These are phyloP conservation scores for Aquanectria penicillioides DNA, from an alignment of 2,329 filamentous ascomycete genomes.

Conservation along the genomic window DNA sequence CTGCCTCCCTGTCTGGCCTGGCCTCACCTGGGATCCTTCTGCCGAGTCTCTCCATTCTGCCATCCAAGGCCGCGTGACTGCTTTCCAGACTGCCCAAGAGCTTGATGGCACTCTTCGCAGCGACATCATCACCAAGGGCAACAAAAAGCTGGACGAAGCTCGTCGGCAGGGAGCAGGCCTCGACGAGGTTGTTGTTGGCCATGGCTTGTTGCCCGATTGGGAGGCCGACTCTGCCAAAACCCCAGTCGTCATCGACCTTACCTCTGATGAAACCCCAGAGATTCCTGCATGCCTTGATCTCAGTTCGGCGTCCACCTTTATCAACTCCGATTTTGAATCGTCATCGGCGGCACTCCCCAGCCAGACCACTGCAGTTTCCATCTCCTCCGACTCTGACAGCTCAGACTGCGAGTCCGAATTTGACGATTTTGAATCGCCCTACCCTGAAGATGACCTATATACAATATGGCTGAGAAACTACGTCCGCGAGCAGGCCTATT, in stretches of 20 bases:
- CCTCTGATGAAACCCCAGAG: too few relatives aligned
- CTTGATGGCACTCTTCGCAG: conserved; percentile 31
- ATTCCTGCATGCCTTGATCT: too few relatives aligned
- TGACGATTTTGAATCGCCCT: not conserved
- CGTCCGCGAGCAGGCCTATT: conserved; percentile 29
- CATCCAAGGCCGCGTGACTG: conserved; percentile 39
- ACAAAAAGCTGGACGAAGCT: conserved; percentile 40
- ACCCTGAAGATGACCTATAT: too few relatives aligned
- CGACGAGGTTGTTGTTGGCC: conserved; percentile 36
- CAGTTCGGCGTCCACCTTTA: too few relatives aligned
- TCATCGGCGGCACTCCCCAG: too few relatives aligned
- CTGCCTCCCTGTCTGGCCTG: conserved; percentile 44
- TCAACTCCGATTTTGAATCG: too few relatives aligned
- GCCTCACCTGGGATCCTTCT: conserved; percentile 37
- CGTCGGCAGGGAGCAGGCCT: conserved; percentile 31
- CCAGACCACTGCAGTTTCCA: too few relatives aligned
- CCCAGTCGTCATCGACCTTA: not conserved
- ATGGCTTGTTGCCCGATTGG: conserved; percentile 45
- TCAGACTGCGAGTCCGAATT: conserved; percentile 8
- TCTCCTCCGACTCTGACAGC: not conserved
- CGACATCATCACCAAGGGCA: conserved; percentile 41
- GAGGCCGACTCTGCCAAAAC: not conserved
- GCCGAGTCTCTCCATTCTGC: conserved; percentile 35
- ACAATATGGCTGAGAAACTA: conserved; percentile 37
- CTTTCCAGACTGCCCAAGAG: conserved; percentile 25